These are phyloP conservation scores for Setomelanomma holmii DNA, from an alignment of 2,329 filamentous ascomycete species.

Conservation along the genomic window DNA sequence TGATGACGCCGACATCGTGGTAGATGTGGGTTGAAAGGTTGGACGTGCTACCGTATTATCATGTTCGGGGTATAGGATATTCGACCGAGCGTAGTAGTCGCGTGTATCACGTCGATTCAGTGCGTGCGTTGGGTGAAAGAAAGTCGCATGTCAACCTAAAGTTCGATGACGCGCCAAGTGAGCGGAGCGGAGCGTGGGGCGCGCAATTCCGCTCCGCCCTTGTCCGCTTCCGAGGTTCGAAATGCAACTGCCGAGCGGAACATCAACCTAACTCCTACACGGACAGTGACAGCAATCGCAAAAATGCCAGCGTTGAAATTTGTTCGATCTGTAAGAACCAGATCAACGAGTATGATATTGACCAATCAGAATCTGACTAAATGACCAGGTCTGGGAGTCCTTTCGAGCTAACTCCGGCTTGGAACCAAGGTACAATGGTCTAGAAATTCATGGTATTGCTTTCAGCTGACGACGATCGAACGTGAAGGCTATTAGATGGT, in stretches of 20 bases:
- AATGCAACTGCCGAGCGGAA: constrained; percentile 29
- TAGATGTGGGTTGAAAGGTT: constrained; percentile 37
- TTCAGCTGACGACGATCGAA: not conserved
- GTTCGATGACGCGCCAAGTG: constrained; percentile 33
- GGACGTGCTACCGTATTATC: constrained; percentile 39
- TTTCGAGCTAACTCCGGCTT: constrained; percentile 87
- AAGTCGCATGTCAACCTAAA: constrained; percentile 16
- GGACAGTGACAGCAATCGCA: not conserved
- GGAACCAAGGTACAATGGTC: constrained; percentile 74
- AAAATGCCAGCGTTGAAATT: constrained; percentile 62
- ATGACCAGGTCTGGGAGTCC: constrained; percentile 76
- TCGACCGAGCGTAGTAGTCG: constrained; percentile 10
- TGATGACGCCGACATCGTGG: constrained; percentile 60
- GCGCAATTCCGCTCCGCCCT: constrained; percentile 29
- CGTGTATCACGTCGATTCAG: constrained; percentile 15
- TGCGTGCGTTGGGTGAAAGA: constrained; percentile 8
- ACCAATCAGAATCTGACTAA: constrained; percentile 22
- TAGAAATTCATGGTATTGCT: not conserved
- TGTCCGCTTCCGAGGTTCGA: constrained; percentile 20
- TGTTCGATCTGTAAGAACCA: constrained; percentile 66
- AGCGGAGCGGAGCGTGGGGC: constrained; percentile 19
- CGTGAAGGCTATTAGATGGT: constrained; percentile 50
- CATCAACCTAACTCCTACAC: constrained; percentile 31
- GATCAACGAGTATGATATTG: not conserved
- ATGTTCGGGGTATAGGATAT: constrained; percentile 27